Base-by-base conservation (phyloP, 768 basidiomycete species). In the Boletus subcaerulescens region DNA sequence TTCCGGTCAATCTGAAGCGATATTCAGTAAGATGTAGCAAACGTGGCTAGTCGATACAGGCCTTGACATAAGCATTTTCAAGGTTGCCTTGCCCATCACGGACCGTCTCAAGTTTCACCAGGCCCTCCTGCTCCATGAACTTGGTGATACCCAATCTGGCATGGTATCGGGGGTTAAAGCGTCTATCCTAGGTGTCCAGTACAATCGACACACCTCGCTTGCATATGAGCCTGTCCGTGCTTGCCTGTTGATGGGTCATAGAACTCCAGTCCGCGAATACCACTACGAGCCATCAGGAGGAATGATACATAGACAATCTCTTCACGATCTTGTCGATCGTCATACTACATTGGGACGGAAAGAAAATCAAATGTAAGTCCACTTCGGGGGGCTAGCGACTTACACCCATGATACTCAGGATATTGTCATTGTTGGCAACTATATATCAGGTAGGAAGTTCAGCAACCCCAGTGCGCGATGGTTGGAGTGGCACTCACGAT, bases 181-280 rank as follows among this genome's bases (percentile, higher is more conserved):
- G 3, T 43, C 4, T n/a, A 8, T 1, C 0, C 14, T 1, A 10
- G 0, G 9, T 20, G 14, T 12, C 8, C 22, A 7, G 48, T 45
- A 40, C 14, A 36, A 18, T 29, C 29, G 26, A 57, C 80, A 45
- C 68, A 89, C 89, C 90, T 83, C 43, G 90, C 91, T 71, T 93
- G 89, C 91, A 92, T 93, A 65, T 92, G 90, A 15, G 90, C 91
- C 65, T 93, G 90, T 17, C 91, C 89, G 62, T 93, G 92, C 69
- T 91, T 92, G 71, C 84, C 74, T 14, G 84, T 89, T 26, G 73
- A 75, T 24, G 91, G 91, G 63, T 95, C 89, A 62, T 89, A 95
- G 66, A 77, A 92, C 68, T 93, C 90, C 36, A 94, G 76, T 5
- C 84, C 91, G 35, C 86, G 79, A 35, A 93, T 69, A 57, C 88